Evolutionary conservation across 441 rosid species (phyloP), one percentile per base, ranked within the genome.

Genomic region (Croton laevigatus): DNA sequence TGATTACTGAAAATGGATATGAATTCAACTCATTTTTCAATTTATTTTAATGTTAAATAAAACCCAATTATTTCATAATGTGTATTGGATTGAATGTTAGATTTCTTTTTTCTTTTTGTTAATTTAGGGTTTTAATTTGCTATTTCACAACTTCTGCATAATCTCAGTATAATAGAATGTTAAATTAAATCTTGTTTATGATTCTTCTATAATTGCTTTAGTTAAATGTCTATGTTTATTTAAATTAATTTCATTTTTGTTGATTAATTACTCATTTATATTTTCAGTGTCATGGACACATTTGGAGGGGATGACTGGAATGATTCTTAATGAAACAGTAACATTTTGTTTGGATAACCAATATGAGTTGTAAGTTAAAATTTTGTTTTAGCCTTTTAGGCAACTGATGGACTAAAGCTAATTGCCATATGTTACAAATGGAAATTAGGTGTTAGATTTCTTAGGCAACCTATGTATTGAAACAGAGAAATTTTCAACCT

Each of bases 381-480:
- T n/a, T n/a, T 27, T 27, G 32, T 27, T 27, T 27, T 27, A 27
- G 32, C 32, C 32, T 27, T 27, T 51, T 5, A 38, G 54, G 17
- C 54, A 49, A 49, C 19, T 19, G n/a, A 6, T 49, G 54, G 19
- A 16, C 4, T 4, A 5, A n/a, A 3, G n/a, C 54, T 49, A 3
- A 14, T 8, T 37, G 40, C 42, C 4, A 1, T 38, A 38, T 38
- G 8, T 16, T 48, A 17, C 5, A 14, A 48, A 48, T 17, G 34
- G 27, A 16, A 22, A 54, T 42, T 40, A 61, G 20, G 38, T 68
- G 12, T 14, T 68, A 23, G 48, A 51, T 46, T 54, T 38, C 53
- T 55, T 51, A 40, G 51, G 62, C 42, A 6, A 68, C 14, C 20
- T 38, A 54, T 19, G 49, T 51, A 40, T 55, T 68, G 71, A 40